A percentile compares a stretch with the other conserved stretches of the same genome.
phyloP scores from a whole-genome alignment of 2,329 filamentous ascomycete species.

The Aspergillus novoparasiticus region DNA sequence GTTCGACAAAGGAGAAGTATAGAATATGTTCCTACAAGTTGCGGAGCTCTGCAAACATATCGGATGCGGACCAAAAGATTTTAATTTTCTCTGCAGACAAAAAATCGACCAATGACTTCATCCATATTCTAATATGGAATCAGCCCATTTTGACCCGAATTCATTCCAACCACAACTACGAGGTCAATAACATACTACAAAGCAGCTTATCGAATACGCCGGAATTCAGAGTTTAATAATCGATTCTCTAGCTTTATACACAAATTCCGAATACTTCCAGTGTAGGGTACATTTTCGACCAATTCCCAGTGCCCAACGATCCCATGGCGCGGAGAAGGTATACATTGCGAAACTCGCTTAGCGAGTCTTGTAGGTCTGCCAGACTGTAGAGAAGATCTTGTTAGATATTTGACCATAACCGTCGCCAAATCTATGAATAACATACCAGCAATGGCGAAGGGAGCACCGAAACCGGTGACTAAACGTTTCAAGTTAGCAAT shows the following conservation, averaged over 20 bases:
- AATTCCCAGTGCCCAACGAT: slow-evolving; percentile 21
- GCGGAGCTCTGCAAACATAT: slow-evolving; percentile 19
- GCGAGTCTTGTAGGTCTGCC: slow-evolving; percentile 68
- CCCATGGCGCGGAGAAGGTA: slow-evolving; percentile 21
- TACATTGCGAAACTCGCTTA: slow-evolving; percentile 29
- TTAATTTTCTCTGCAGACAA: slow-evolving; percentile 39
- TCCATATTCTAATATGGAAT: slow-evolving; percentile 36
- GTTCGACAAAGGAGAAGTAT: neutral
- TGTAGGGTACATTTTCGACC: slow-evolving; percentile 25
- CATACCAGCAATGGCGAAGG: slow-evolving; percentile 68
- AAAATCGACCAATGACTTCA: slow-evolving; percentile 47
- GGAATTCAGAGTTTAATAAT: slow-evolving; percentile 26
- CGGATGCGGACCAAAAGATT: slow-evolving; percentile 37
- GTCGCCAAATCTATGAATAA: slow-evolving; percentile 10
- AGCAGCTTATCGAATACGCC: neutral
- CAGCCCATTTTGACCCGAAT: slow-evolving; percentile 23
- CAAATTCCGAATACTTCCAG: slow-evolving; percentile 33
- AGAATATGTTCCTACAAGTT: neutral
- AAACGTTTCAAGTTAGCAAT: slow-evolving; percentile 41
- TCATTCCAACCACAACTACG: slow-evolving; percentile 12
- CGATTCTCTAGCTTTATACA: slow-evolving; percentile 45
- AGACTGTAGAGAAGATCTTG: slow-evolving; percentile 52
- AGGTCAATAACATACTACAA: neutral
- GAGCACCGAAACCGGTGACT: slow-evolving; percentile 62
- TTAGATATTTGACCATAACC: slow-evolving; percentile 18